Conservation (phyloP, 805 yeast species). For the Ogataea trehalophila region DNA sequence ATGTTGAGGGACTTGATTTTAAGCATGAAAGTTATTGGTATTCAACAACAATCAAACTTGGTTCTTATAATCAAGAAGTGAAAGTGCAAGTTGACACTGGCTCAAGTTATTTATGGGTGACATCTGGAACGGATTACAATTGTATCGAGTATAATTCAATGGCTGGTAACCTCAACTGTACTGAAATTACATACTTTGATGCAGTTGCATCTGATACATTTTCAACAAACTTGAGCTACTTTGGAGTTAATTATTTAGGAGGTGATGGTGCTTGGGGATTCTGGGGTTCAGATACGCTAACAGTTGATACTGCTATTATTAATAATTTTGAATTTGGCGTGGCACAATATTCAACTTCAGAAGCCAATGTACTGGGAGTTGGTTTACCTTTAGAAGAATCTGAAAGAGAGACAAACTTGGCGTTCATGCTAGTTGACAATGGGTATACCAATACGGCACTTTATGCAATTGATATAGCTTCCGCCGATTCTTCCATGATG, state of each 20-base stretch:
- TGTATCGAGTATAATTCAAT: background rate
- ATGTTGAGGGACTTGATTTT: conserved; percentile 1
- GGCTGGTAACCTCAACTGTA: background rate
- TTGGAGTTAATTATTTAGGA: background rate
- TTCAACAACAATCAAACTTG: background rate
- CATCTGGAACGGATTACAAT: background rate
- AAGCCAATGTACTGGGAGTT: background rate
- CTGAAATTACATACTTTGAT: background rate
- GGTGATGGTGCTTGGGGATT: conserved; percentile 1
- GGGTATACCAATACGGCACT: background rate
- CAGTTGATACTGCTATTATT: background rate
- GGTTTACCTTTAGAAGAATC: background rate
- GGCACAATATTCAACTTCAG: background rate
- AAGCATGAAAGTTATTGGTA: background rate
- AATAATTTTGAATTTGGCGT: background rate
- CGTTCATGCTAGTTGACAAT: background rate
- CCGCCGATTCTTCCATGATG: background rate
- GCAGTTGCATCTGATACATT: background rate
- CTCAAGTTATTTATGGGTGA: background rate
- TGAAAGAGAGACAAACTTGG: background rate
- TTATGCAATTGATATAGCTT: background rate
- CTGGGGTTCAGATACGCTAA: background rate
- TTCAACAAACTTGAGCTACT: background rate
- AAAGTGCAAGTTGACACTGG: background rate
- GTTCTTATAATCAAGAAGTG: background rate